Conservation (phyloP, 805 yeast species). For the Lipomyces kockii region DNA sequence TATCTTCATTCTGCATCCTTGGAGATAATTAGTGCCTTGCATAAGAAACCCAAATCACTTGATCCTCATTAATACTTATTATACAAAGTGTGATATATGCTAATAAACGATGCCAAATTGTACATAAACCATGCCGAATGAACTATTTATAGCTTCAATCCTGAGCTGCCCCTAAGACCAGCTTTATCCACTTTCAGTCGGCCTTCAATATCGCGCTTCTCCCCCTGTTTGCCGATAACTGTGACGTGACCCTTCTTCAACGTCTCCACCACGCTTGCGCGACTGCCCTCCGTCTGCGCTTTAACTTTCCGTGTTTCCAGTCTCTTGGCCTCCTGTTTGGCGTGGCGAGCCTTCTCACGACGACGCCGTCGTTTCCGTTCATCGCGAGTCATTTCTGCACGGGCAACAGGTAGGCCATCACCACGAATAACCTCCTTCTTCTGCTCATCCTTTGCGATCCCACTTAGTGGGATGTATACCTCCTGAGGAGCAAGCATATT, state of each 20-base stretch:
- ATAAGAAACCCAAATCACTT: too few relatives aligned
- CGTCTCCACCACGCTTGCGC: constrained; percentile 69
- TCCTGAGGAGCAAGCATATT: constrained; percentile 93
- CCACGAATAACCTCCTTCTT: constrained; percentile 60
- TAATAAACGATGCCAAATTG: not conserved
- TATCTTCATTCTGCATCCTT: too few relatives aligned
- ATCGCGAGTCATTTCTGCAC: constrained; percentile 79
- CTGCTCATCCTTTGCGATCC: constrained; percentile 37
- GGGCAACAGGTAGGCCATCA: constrained; percentile 79
- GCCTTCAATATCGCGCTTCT: constrained; percentile 73
- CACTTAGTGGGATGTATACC: constrained; percentile 57
- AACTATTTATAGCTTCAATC: constrained; percentile 18
- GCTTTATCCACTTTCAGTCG: constrained; percentile 51
- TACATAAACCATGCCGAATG: too few relatives aligned
- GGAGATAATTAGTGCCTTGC: too few relatives aligned
- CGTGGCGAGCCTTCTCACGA: constrained; percentile 79
- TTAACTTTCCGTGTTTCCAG: constrained; percentile 45
- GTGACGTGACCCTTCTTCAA: constrained; percentile 73
- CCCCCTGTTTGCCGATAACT: constrained; percentile 75
- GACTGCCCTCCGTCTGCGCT: constrained; percentile 58
- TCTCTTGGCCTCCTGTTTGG: constrained; percentile 53
- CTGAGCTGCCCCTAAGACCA: constrained; percentile 13
- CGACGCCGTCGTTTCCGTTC: constrained; percentile 87
- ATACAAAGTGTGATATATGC: not conserved
- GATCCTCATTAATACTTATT: not conserved